Base-by-base conservation (phyloP, 2,329 filamentous ascomycete species). In the Fusarium sp. region DNA sequence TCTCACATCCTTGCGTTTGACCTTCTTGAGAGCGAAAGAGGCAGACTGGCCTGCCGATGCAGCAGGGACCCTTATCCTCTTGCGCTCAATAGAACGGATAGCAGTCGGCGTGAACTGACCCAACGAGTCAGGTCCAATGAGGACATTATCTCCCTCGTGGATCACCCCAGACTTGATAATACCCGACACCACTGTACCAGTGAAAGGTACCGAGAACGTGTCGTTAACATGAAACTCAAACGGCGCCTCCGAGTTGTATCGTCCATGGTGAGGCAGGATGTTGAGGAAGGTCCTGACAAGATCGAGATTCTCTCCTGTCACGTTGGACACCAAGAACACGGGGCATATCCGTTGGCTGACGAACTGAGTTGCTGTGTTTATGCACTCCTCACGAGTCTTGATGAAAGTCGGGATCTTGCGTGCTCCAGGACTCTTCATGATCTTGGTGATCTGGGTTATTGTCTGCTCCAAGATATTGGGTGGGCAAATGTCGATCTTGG, bases 211-310 rank as follows among this genome's bases (percentile, higher is more conserved):
- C 0, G 95, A 98, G 87, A 98, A 99, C 0, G 94, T 98, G 81
- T 99, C 96, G 80, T 98, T 99, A 73, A 99, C 90, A 69, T 97
- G 92, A 76, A 98, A 98, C 80, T 98, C 96, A 74, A 98, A 97
- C 0, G 95, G 92, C 0, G 94, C 94, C 55, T 94, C 92, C 20
- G 92, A 88, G 80, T 98, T 94, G 81, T 98, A 98, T 70, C 96
- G 93, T 58, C 96, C 96, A 76, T 98, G 94, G 76, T 98, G 95
- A 1, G 96, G 96, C 5, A 99, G 87, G 70, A 98, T 97, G 78
- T 98, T 98, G 63, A 99, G 85, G 82, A 99, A 99, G 0, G 92
- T 94, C 63, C 96, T 92, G 6, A 99, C 95, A 6, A 98, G 88
- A 72, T 98, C 94, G 53, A 99, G 88, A 70, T 94, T 94, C 82